A percentile compares a stretch with the other conserved stretches of the same genome.
phyloP scores from a whole-genome alignment of 345 rosid genomes.

The Gossypium turneri region DNA sequence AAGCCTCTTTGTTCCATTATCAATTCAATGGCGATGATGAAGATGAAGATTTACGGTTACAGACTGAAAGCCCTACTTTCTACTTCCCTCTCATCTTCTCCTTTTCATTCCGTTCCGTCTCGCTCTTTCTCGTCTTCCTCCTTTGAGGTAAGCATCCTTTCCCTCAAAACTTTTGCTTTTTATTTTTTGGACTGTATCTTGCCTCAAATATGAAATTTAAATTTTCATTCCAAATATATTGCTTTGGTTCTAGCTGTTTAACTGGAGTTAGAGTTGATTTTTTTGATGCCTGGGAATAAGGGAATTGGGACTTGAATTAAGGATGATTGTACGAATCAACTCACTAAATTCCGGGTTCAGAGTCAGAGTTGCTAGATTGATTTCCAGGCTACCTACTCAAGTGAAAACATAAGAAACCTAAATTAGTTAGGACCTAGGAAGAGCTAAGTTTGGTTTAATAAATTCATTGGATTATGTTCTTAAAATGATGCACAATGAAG shows the following conservation, averaged over 20 bases:
- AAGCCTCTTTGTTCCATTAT: neutral
- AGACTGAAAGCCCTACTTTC: neutral
- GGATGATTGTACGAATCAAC: neutral
- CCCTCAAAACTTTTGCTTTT: neutral
- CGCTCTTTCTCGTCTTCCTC: constrained; percentile 23
- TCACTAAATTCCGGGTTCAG: neutral
- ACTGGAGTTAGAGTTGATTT: neutral
- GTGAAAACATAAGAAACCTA: neutral
- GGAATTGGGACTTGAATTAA: neutral
- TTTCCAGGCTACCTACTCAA: neutral
- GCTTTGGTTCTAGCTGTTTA: neutral
- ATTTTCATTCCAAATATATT: neutral
- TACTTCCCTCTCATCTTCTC: neutral
- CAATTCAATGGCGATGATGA: neutral
- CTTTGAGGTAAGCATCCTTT: constrained; percentile 18
- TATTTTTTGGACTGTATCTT: neutral
- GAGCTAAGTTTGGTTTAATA: neutral
- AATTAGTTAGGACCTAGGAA: neutral
- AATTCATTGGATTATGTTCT: neutral
- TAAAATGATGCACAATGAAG: neutral
- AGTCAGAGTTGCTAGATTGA: neutral
- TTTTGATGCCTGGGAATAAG: neutral
- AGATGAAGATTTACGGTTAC: neutral
- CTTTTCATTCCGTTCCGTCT: neutral
- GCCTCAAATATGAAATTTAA: neutral